Base-by-base conservation (phyloP, 1,284 basidiomycete genomes). In the Rhodotorula glutinis region DNA sequence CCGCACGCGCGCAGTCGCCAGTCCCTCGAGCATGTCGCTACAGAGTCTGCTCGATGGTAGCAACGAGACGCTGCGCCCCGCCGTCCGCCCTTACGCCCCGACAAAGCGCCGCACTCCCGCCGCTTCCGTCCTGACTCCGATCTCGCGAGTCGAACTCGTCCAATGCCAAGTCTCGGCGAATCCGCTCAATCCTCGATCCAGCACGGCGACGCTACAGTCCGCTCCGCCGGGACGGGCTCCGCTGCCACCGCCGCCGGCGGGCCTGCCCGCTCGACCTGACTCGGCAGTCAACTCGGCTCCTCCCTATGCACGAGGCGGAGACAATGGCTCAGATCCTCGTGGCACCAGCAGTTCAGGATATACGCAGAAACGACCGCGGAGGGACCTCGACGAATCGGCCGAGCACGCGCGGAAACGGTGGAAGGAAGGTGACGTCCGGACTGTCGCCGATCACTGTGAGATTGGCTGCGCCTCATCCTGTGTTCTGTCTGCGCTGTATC, bases 381-480 rank as follows among this genome's bases (percentile, higher is more conserved):
- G 51, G 44, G 38, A 53, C 43, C 3, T 38, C 21, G 16, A 30
- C 13, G 40, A 40, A 4, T n/a, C n/a, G 11, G 51, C 43, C 16
- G 54, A 59, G n/a, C 44, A 57, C 11, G 27, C 52, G 17, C 23
- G 46, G 17, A 65, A 67, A 49, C 29, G 64, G 13, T 27, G 29
- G 49, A 23, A n/a, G 16, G 54, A 65, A 66, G 53, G 33, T 14
- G 71, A 70, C 41, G 55, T 53, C 17, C 51, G 52, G 21, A 62
- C 61, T 21, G 71, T 73, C 38, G 69, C 71, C 0, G 60, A 62
- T 13, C 71, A 73, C 47, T 73, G 71, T 73, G 25, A 55, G 71
- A 57, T 27, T 17, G 46, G 25, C 16, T 27, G 2, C 7, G 25
- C 25, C 21, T 30, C 8, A 38, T 3, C 25, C 29, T 30, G 27